phyloP scores from a whole-genome alignment of 1,139 yeast genomes.

The Blastobotrys arbuscula region DNA sequence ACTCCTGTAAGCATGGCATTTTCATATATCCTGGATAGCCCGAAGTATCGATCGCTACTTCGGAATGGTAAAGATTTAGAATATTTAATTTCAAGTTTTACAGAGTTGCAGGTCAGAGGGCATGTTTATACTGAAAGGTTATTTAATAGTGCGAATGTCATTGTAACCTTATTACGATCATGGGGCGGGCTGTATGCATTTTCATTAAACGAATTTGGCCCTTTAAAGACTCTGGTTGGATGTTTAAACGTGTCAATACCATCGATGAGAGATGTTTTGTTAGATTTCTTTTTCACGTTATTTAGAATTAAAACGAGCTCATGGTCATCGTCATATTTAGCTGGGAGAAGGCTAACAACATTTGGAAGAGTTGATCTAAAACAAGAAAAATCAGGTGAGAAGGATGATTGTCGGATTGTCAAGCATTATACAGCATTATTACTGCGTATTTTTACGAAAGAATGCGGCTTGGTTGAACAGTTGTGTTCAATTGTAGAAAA shows the following conservation, averaged over 20 bases:
- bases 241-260: conserved; percentile 57
- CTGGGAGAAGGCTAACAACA: conserved; percentile 33
- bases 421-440: conserved; percentile 62
- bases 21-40: conserved; percentile 54
- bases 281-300: conserved; percentile 68
- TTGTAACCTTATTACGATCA: conserved; percentile 58
- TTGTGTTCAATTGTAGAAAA: conserved; percentile 47
- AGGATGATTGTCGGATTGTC: conserved; percentile 21
- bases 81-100: conserved; percentile 58
- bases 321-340: conserved; percentile 44
- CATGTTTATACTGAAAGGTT: conserved; percentile 49
- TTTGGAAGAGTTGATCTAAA: conserved; percentile 26
- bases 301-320: conserved; percentile 57
- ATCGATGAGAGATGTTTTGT: conserved; percentile 53
- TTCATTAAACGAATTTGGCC: conserved; percentile 51
- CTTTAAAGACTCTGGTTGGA: conserved; percentile 53
- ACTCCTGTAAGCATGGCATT: conserved; percentile 52
- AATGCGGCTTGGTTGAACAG: conserved; percentile 50
- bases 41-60: conserved; percentile 51
- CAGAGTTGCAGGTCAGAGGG: conserved; percentile 47
- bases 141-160: conserved; percentile 56
- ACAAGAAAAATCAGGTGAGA: conserved; percentile 7
- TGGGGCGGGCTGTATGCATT: conserved; percentile 76
- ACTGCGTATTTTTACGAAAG: conserved; percentile 44
- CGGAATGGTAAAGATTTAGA: conserved; percentile 62